phyloP scores from a whole-genome alignment of 2,329 filamentous ascomycete species.

The Penicillium concentricum region DNA sequence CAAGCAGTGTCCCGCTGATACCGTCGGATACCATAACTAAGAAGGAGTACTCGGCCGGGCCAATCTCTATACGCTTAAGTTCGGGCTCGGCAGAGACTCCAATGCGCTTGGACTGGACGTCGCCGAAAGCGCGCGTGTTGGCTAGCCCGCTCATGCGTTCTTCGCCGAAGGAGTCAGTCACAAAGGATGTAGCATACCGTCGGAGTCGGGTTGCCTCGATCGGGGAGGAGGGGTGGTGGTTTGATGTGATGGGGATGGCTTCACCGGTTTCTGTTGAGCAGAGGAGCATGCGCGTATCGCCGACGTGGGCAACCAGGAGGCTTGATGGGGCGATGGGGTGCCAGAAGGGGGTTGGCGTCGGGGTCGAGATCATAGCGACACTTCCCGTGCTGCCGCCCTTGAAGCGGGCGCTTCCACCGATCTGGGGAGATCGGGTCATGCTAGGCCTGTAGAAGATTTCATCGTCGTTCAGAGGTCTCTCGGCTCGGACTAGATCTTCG shows the following conservation, averaged over 20 bases:
- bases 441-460: constrained; percentile 72
- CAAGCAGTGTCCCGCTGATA: constrained; percentile 77
- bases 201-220: constrained; percentile 79
- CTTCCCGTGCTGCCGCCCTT: constrained; percentile 92
- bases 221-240: constrained; percentile 89
- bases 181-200: constrained; percentile 80
- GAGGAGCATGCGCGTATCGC: constrained; percentile 86
- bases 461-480: constrained; percentile 78
- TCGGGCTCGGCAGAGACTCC: constrained; percentile 95
- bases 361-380: constrained; percentile 85
- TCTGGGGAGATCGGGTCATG: constrained; percentile 47
- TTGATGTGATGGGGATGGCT: constrained; percentile 77
- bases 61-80: constrained; percentile 73
- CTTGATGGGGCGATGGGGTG: constrained; percentile 83
- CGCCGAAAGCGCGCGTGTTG: constrained; percentile 91
- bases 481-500: constrained; percentile 67
- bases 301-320: constrained; percentile 83
- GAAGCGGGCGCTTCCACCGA: constrained; percentile 76
- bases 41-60: constrained; percentile 83
- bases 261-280: constrained; percentile 82
- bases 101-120: constrained; percentile 86
- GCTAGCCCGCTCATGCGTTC: constrained; percentile 91
- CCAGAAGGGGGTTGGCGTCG: constrained; percentile 91
- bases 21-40: constrained; percentile 86
- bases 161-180: constrained; percentile 95